A percentile compares a stretch with the other conserved stretches of the same genome.
Evolutionary conservation across 495 filamentous ascomycete species (phyloP).

Genomic region (Platismatia glauca): DNA sequence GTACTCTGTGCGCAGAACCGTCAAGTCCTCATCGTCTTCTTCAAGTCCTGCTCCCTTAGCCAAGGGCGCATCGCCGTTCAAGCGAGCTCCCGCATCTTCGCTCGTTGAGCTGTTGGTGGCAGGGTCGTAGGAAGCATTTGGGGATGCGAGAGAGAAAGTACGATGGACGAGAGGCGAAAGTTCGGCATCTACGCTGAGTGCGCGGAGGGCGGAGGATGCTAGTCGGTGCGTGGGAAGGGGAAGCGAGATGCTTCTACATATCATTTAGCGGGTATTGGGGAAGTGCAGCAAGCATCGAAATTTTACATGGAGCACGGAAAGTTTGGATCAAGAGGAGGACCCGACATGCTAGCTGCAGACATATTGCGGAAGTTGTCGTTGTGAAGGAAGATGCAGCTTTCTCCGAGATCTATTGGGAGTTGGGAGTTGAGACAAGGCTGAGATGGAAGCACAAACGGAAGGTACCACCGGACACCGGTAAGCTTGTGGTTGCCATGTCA

Average conservation of each 20-base stretch:
- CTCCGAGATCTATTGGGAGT: no score
- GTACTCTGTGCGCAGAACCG: conserved; percentile 66
- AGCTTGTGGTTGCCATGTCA: conserved; percentile 9
- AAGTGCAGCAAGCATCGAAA: conserved; percentile 1
- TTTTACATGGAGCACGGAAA: conserved; percentile 69
- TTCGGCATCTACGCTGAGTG: conserved; percentile 79
- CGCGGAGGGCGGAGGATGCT: conserved; percentile 63
- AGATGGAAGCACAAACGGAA: no score
- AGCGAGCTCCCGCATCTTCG: not conserved
- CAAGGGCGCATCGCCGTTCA: conserved; percentile 10
- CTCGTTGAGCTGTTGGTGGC: conserved; percentile 13
- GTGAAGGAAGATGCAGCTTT: not conserved
- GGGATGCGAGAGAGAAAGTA: conserved; percentile 47
- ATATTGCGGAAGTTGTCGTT: not conserved
- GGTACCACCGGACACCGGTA: no score
- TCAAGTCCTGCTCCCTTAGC: conserved; percentile 2
- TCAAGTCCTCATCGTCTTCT: conserved; percentile 34
- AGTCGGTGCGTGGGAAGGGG: conserved; percentile 79
- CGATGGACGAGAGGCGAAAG: conserved; percentile 75
- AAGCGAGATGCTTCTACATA: conserved; percentile 59
- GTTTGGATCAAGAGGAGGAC: conserved; percentile 33
- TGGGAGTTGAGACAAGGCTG: no score
- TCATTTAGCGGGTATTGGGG: not conserved
- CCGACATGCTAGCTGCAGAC: conserved; percentile 17
- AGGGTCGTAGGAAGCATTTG: conserved; percentile 10